phyloP scores from a whole-genome alignment of 306 rosid species.

The Rosa multiflora region DNA sequence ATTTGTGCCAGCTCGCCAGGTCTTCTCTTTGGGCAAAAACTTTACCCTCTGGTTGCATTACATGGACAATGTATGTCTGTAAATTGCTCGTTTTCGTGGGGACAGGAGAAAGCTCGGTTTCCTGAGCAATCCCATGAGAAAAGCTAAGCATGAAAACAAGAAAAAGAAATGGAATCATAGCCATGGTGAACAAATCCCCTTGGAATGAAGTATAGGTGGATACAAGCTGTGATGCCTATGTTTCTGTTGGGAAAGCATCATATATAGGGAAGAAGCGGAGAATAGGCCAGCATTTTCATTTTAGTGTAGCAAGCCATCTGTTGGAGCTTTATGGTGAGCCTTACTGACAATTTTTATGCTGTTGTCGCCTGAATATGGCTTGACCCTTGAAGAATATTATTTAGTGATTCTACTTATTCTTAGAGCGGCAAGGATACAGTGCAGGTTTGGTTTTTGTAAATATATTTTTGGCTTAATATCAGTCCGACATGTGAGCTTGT shows the following conservation, averaged over 20 bases:
- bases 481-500: not conserved
- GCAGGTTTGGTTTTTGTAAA: not conserved
- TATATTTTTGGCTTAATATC: not conserved
- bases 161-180: constrained; percentile 24
- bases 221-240: constrained; percentile 10
- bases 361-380: constrained; percentile 6
- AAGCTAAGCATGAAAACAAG: constrained; percentile 37
- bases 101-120: constrained; percentile 24
- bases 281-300: constrained; percentile 22
- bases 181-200: constrained; percentile 42
- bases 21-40: constrained; percentile 34
- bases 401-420: not conserved
- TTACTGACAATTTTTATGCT: not conserved
- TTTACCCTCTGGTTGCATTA: constrained; percentile 44
- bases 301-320: not conserved
- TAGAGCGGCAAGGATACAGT: constrained; percentile 14
- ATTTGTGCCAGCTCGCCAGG: constrained; percentile 54
- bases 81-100: constrained; percentile 22
- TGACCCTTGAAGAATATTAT: constrained; percentile 7
- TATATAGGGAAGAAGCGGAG: constrained; percentile 8
- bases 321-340: constrained; percentile 19
- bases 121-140: constrained; percentile 30
- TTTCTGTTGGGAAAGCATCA: not conserved
- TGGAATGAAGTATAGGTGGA: constrained; percentile 10
- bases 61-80: constrained; percentile 56